Conservation (phyloP, 1,139 yeast genomes). For the Yamadazyma pseudoaaseri region DNA sequence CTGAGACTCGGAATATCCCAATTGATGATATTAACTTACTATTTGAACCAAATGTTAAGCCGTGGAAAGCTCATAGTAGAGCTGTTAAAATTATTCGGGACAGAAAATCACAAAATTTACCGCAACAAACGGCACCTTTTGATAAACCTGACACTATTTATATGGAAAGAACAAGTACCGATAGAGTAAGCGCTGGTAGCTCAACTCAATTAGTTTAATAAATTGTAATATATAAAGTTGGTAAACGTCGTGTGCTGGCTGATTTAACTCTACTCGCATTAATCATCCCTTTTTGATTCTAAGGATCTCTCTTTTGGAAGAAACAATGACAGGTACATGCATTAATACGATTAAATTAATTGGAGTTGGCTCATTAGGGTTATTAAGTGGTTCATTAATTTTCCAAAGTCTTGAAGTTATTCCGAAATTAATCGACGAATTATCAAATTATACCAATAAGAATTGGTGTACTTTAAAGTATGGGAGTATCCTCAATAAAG, state of each 20-base stretch:
- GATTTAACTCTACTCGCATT: no score
- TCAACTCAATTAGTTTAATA: conserved; percentile 8
- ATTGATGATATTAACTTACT: conserved; percentile 42
- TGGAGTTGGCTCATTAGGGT: conserved; percentile 54
- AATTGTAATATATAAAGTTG: not conserved
- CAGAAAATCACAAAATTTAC: not conserved
- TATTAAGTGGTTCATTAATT: conserved; percentile 42
- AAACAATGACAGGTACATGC: conserved; percentile 43
- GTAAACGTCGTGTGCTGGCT: no score
- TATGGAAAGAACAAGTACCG: conserved; percentile 3
- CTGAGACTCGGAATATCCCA: conserved; percentile 47
- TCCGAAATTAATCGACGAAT: conserved; percentile 34
- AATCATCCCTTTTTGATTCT: conserved; percentile 6
- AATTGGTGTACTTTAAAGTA: conserved; percentile 16
- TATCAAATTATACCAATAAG: conserved; percentile 17
- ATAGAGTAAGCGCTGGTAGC: conserved; percentile 9
- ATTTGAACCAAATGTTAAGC: conserved; percentile 23
- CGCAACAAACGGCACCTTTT: conserved; percentile 3
- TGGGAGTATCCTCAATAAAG: conserved; percentile 29
- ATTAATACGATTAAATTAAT: conserved; percentile 48
- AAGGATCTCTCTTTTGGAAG: not conserved
- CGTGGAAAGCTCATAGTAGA: conserved; percentile 15
- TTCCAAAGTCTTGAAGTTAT: conserved; percentile 34
- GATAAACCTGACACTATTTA: conserved; percentile 7
- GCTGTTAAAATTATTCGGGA: conserved; percentile 6